A percentile compares a stretch with the other conserved stretches of the same genome.
These are phyloP conservation scores for Monosporascus sp. DNA, from an alignment of 2,329 filamentous ascomycete species.

Conservation along the genomic window DNA sequence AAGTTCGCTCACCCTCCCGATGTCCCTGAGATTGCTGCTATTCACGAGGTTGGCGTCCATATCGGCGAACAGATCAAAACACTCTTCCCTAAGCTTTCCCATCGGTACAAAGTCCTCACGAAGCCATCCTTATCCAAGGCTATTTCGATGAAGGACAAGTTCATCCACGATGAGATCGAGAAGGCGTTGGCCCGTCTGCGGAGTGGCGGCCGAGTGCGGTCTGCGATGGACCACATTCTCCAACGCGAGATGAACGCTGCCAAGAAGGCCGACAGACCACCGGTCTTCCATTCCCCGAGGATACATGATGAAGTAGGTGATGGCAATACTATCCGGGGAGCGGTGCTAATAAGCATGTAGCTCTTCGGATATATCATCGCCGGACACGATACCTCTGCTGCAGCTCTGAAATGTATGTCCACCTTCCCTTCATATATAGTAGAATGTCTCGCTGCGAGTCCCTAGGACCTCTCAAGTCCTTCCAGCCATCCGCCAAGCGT, in stretches of 20 bases:
- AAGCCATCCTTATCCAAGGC: slow-evolving; percentile 3
- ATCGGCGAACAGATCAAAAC: slow-evolving; percentile 13
- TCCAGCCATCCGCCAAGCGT: too few relatives aligned
- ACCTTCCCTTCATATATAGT: too few relatives aligned
- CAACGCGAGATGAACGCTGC: slow-evolving; percentile 26
- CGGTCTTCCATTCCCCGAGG: slow-evolving; percentile 22
- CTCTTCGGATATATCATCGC: slow-evolving; percentile 15
- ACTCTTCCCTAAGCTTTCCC: slow-evolving; percentile 4
- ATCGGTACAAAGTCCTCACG: slow-evolving; percentile 8
- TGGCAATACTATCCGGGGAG: background rate
- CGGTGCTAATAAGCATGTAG: background rate
- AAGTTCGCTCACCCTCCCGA: slow-evolving; percentile 9
- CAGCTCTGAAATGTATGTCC: slow-evolving; percentile 13
- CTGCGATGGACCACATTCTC: slow-evolving; percentile 28
- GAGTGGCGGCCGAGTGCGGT: slow-evolving; percentile 10
- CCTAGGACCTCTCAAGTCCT: too few relatives aligned
- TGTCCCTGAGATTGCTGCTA: slow-evolving; percentile 12
- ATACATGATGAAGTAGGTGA: slow-evolving; percentile 27
- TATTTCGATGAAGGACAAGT: slow-evolving; percentile 11
- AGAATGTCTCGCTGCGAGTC: too few relatives aligned
- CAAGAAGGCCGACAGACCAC: slow-evolving; percentile 22
- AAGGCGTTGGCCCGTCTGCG: slow-evolving; percentile 13
- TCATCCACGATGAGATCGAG: slow-evolving; percentile 16
- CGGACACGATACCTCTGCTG: slow-evolving; percentile 22
- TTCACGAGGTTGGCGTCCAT: slow-evolving; percentile 7